Base-by-base conservation (phyloP, 1,284 basidiomycete species). In the Laetiporus sulphureus region DNA sequence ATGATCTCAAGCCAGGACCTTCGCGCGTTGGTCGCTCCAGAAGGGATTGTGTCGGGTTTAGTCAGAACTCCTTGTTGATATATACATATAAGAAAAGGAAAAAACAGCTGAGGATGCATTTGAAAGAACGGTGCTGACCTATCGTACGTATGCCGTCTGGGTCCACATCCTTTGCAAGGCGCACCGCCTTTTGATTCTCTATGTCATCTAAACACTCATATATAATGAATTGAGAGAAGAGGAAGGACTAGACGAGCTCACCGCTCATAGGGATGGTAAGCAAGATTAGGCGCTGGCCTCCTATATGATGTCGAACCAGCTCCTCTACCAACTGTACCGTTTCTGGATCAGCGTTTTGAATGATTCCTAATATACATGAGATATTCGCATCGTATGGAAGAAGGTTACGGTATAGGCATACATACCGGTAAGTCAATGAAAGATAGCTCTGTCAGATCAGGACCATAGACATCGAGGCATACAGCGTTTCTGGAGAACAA, bases 221-320 rank as follows among this genome's bases (percentile, higher is more conserved):
- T 22, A 23, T 22, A n/a, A n/a, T n/a, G n/a, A n/a, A n/a, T n/a
- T n/a, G n/a, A n/a, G n/a, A n/a, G n/a, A n/a, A n/a, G n/a, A n/a
- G n/a, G n/a, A n/a, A n/a, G n/a, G n/a, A n/a, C n/a, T n/a, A n/a
- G n/a, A n/a, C n/a, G 4, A 16, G 50, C 59, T 45, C 42, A 79
- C 80, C 77, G 34, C 66, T 75, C 71, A 79, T 75, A 0, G 80
- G 80, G 36, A 83, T 67, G 0, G 78, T 70, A 0, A 80, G 71
- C 1, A 83, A 62, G 41, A 83, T 77, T 5, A 83, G 42, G 36
- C 58, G 56, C 33, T 60, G 48, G 11, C 66, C 65, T 3, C 45
- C 37, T 35, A 79, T 75, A 37, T 77, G 66, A 1, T 57, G 58
- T 19, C 60, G 62, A 0, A 73, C 75, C 1, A 82, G 61, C 11